A percentile compares a stretch with the other conserved stretches of the same genome.
Evolutionary conservation across 1,139 yeast species (phyloP).

Genomic region (Entelexis sorbosivorans): DNA sequence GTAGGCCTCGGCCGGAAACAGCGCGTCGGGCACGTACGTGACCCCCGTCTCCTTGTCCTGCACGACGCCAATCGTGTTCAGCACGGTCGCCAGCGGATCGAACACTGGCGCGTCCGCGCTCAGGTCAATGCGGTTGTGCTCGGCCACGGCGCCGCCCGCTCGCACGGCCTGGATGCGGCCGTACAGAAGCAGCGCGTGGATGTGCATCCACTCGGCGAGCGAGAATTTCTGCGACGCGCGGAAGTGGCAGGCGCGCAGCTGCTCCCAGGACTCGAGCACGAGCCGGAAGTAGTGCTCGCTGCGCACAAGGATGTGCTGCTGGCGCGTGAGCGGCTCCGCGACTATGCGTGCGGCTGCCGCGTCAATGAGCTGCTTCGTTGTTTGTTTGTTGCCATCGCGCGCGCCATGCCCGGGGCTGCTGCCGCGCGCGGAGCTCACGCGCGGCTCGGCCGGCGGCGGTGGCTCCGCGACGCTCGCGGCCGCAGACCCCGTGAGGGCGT

Average conservation of each 20-base stretch:
- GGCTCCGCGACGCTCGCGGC: background rate
- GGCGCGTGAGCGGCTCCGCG: background rate
- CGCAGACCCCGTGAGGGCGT: background rate
- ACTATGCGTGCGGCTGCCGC: background rate
- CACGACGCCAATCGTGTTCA: constrained; percentile 16
- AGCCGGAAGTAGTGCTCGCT: constrained; percentile 20
- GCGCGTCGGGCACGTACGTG: constrained; percentile 17
- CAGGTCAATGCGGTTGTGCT: constrained; percentile 15
- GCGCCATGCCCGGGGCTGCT: too few species aligned
- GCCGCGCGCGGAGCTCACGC: too few species aligned
- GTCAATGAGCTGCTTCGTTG: background rate
- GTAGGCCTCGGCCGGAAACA: constrained; percentile 11
- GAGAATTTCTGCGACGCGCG: constrained; percentile 18
- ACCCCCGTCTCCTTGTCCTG: constrained; percentile 15
- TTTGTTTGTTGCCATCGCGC: too few species aligned
- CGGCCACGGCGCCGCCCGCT: background rate
- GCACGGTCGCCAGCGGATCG: constrained; percentile 13
- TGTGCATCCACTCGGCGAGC: constrained; percentile 21
- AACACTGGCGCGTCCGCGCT: constrained; percentile 10
- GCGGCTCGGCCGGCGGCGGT: too few species aligned
- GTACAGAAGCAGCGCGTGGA: constrained; percentile 18
- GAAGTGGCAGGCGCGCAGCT: constrained; percentile 18
- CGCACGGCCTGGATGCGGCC: constrained; percentile 16
- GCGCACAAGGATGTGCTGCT: constrained; percentile 8
- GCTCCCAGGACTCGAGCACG: constrained; percentile 17